Base-by-base conservation (phyloP, 2,329 filamentous ascomycete species). In the Fusarium sp. region DNA sequence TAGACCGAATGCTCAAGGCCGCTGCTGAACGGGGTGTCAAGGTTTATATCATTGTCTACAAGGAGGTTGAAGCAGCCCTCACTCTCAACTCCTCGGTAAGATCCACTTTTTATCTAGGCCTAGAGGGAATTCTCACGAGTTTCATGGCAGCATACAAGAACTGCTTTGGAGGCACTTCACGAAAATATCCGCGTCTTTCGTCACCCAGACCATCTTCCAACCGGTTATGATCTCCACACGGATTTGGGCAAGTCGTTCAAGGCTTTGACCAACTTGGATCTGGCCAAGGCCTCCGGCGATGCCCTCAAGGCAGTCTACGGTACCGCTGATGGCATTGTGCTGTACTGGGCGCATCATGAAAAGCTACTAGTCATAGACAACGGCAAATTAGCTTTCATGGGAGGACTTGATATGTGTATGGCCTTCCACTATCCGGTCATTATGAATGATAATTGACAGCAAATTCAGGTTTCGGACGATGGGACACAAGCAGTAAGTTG, bases 281-380 rank as follows among this genome's bases (percentile, higher is more conserved):
- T 90, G 1, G 87, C 90, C 16, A 91, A 91, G 73, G 84, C 94
- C 44, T 92, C 93, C 0, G 85, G 86, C 27, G 92, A 96, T 75
- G 88, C 92, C 2, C 77, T 97, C 51, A 93, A 94, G 77, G 89
- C 91, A 1, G 81, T 97, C 1, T 97, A 97, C 76, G 95, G 95
- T 57, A 91, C 93, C 52, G 89, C 89, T 36, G 92, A 94, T 34
- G 94, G 92, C 71, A 89, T 94, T 2, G 92, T 97, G 11, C 82
- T 97, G 1, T 97, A 94, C 81, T 97, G 94, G 94, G 94, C 94
- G 3, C 94, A 97, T 74, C 94, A 97, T 73, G 94, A 98, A 82
- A 98, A 98, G 81, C 87, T 97, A 1, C 94, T 93, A 72, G 78
- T 97, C 2, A 83, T 98, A 15, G 94, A 98, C 78, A 89, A 91